Conservation (phyloP, 1,284 basidiomycete genomes). For the Malassezia vespertilionis region DNA sequence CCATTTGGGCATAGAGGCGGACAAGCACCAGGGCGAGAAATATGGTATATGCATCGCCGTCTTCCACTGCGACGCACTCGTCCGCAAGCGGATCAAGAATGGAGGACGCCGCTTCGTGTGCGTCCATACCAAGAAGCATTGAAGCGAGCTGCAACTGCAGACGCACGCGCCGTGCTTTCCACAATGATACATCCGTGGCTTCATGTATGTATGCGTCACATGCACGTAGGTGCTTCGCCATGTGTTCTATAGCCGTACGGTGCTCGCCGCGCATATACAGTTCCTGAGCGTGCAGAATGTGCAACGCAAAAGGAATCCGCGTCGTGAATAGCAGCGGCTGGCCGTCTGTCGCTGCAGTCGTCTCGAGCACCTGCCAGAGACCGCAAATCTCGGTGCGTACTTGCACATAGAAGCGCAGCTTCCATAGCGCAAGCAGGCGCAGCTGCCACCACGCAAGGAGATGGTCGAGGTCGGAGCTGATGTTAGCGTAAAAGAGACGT, state of each 20-base stretch:
- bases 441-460: conserved; percentile 15
- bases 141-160: conserved; percentile 6
- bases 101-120: background rate
- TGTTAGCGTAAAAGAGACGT: too few species aligned
- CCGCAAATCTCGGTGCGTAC: conserved; percentile 1
- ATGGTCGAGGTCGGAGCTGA: background rate
- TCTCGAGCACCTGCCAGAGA: conserved; percentile 7
- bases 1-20: background rate
- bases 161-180: background rate
- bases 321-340: background rate
- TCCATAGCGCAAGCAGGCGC: conserved; percentile 8
- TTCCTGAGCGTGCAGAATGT: conserved; percentile 2
- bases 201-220: background rate
- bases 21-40: background rate
- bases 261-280: background rate
- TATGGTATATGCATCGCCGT: background rate
- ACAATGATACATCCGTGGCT: background rate
- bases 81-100: background rate
- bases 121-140: conserved; percentile 4
- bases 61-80: background rate
- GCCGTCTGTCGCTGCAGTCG: too few species aligned
- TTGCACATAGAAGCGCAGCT: conserved; percentile 2
- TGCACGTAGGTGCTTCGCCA: background rate
- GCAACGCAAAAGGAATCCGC: conserved; percentile 2
- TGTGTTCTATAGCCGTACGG: background rate